Percentiles rank a stretch among this genome's conserved stretches.
Evolutionary conservation across 75 land plant genomes (phyloP).

Genomic region (Pinus taeda): DNA sequence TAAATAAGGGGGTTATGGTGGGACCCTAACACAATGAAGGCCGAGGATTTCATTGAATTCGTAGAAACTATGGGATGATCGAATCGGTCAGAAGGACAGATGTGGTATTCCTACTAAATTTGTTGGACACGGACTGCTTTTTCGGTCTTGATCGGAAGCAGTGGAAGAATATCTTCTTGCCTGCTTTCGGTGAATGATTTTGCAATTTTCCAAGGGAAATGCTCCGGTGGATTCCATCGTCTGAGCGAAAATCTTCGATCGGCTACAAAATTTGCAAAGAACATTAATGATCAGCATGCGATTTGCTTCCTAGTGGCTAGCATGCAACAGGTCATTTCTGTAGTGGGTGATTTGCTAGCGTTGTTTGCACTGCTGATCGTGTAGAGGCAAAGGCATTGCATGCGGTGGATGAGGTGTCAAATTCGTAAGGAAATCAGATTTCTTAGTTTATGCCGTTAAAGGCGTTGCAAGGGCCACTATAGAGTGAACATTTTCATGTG

Average conservation of each 20-base stretch:
- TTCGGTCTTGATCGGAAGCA: background rate
- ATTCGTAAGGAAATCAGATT: background rate
- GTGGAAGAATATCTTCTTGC: background rate
- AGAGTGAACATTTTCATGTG: background rate
- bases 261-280: background rate
- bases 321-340: background rate
- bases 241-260: background rate
- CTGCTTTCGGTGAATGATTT: background rate
- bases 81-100: no score
- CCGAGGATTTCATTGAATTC: no score
- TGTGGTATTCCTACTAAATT: no score
- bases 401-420: constrained; percentile 7
- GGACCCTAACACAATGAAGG: no score
- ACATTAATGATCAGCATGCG: background rate
- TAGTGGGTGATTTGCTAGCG: background rate
- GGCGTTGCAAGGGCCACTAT: background rate
- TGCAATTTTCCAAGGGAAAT: background rate
- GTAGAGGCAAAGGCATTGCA: background rate
- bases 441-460: background rate
- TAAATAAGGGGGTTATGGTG: no score
- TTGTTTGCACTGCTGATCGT: background rate
- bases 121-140: no score
- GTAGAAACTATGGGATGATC: no score
- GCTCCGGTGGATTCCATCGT: background rate
- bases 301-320: background rate